Evolutionary conservation across 2,329 filamentous ascomycete genomes (phyloP).

Genomic region (Endocalyx cinctus): DNA sequence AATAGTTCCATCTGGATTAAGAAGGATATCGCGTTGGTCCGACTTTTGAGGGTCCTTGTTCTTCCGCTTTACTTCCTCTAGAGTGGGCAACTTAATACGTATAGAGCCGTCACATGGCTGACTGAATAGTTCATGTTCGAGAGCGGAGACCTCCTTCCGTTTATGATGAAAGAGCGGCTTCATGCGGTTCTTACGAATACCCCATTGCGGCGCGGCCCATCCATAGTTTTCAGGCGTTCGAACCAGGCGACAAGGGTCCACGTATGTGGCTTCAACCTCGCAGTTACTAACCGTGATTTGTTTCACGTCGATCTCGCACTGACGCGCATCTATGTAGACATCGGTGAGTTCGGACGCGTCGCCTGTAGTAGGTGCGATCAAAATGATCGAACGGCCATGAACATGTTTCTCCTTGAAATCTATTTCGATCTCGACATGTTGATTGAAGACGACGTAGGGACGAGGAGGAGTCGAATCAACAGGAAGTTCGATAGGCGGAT

Average conservation of each 20-base stretch:
- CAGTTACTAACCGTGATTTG: conserved; percentile 49
- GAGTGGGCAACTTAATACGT: conserved; percentile 33
- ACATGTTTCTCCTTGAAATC: conserved; percentile 74
- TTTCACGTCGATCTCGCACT: conserved; percentile 53
- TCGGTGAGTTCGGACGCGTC: conserved; percentile 55
- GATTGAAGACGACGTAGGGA: conserved; percentile 62
- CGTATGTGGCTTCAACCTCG: conserved; percentile 41
- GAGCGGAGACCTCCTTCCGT: conserved; percentile 49
- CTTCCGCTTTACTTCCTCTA: conserved; percentile 26
- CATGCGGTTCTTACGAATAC: conserved; percentile 65
- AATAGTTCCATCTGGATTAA: conserved; percentile 27
- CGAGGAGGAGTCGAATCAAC: conserved; percentile 28
- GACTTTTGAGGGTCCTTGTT: conserved; percentile 29
- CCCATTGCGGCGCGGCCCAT: conserved; percentile 69
- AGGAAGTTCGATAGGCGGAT: conserved; percentile 25
- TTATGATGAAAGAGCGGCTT: conserved; percentile 47
- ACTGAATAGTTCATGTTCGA: conserved; percentile 50
- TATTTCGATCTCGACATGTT: conserved; percentile 85
- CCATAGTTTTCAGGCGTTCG: conserved; percentile 56
- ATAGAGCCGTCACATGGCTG: conserved; percentile 51
- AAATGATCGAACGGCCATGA: conserved; percentile 76
- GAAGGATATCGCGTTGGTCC: conserved; percentile 32
- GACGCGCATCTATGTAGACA: conserved; percentile 57
- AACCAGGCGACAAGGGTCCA: conserved; percentile 65
- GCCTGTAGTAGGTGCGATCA: conserved; percentile 62